Conservation (phyloP, 495 filamentous ascomycete genomes). For the Aspergillus affinis region DNA sequence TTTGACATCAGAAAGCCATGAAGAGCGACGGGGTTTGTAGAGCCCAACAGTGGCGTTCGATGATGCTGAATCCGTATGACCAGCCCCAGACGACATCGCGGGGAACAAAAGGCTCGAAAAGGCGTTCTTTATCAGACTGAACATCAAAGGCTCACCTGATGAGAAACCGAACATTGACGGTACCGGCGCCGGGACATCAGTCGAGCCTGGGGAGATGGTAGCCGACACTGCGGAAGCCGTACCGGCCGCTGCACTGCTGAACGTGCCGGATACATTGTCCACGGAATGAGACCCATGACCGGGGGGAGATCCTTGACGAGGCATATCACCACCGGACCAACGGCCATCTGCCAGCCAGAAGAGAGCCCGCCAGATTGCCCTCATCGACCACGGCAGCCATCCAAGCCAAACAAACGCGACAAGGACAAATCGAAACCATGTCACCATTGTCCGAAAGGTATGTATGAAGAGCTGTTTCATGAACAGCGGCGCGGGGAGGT, state of each 20-base stretch:
- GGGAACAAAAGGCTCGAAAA: slow-evolving; percentile 42
- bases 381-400: slow-evolving; percentile 86
- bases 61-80: slow-evolving; percentile 18
- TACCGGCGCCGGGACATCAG: slow-evolving; percentile 33
- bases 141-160: slow-evolving; percentile 48
- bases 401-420: slow-evolving; percentile 86
- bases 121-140: slow-evolving; percentile 46
- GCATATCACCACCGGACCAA: slow-evolving; percentile 54
- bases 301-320: slow-evolving; percentile 23
- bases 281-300: slow-evolving; percentile 21
- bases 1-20: slow-evolving; percentile 66
- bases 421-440: slow-evolving; percentile 73
- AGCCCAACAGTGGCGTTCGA: slow-evolving; percentile 24
- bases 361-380: slow-evolving; percentile 83
- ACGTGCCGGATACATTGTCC: slow-evolving; percentile 41
- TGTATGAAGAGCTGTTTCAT: slow-evolving; percentile 72
- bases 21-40: slow-evolving; percentile 37
- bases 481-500: slow-evolving; percentile 77
- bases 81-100: slow-evolving; percentile 30
- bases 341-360: slow-evolving; percentile 97
- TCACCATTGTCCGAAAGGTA: slow-evolving; percentile 63
- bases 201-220: slow-evolving; percentile 26
- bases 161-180: slow-evolving; percentile 46
- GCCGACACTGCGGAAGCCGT: slow-evolving; percentile 28
- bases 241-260: slow-evolving; percentile 20